Conservation (phyloP, 441 rosid species). For the Bocquillonia castaneifolia region DNA sequence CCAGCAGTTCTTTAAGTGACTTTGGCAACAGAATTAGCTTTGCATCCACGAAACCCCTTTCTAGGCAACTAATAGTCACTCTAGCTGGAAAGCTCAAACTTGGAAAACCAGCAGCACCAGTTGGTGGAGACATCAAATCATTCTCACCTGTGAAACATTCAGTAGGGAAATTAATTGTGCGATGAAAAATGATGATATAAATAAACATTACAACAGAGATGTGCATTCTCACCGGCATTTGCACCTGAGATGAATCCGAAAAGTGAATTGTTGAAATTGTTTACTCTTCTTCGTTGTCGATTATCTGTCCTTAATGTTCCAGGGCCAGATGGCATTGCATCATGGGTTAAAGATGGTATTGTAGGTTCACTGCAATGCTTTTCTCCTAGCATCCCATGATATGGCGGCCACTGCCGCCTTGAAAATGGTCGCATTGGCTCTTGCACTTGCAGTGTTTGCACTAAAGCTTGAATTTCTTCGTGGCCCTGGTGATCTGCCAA, state of each 20-base stretch:
- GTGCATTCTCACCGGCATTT: constrained; percentile 38
- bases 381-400: constrained; percentile 33
- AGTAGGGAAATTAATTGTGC: background rate
- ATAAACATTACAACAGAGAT: background rate
- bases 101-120: constrained; percentile 17
- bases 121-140: constrained; percentile 26
- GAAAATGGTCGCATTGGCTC: constrained; percentile 17
- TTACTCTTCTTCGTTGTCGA: constrained; percentile 41
- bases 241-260: constrained; percentile 70
- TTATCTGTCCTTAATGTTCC: constrained; percentile 27
- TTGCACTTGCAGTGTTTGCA: constrained; percentile 29
- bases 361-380: constrained; percentile 65
- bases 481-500: constrained; percentile 83
- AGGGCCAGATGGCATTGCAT: constrained; percentile 22
- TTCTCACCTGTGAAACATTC: constrained; percentile 34
- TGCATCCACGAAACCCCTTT: constrained; percentile 37
- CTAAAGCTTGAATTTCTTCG: constrained; percentile 49
- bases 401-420: constrained; percentile 19
- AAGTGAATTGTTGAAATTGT: constrained; percentile 60
- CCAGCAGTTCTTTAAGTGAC: constrained; percentile 54
- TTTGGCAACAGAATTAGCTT: constrained; percentile 59
- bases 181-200: background rate
- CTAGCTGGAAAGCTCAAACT: constrained; percentile 34
- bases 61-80: constrained; percentile 60
- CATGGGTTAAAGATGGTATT: constrained; percentile 28